Percentiles rank a stretch among this genome's conserved stretches.
Evolutionary conservation across 495 filamentous ascomycete genomes (phyloP).

Genomic region (Amniculicola lignicola): DNA sequence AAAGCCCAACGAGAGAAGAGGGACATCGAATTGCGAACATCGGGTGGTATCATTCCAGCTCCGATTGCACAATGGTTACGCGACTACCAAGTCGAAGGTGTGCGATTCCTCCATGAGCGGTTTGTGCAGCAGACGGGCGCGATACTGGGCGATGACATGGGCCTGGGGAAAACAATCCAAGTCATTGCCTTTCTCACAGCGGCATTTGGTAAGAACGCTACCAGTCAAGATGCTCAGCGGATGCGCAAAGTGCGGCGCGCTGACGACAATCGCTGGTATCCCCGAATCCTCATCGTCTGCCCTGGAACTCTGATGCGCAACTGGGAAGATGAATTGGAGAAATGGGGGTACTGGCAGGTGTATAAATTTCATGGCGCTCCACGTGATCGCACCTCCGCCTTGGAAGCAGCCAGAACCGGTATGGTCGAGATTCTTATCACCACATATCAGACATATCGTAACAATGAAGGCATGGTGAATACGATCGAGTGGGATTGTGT

Average conservation of each 20-base stretch:
- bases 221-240: slow-evolving; percentile 79
- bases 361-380: slow-evolving; percentile 72
- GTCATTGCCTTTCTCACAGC: slow-evolving; percentile 91
- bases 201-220: slow-evolving; percentile 92
- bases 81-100: slow-evolving; percentile 86
- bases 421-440: slow-evolving; percentile 87
- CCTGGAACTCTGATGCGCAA: slow-evolving; percentile 86
- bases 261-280: slow-evolving; percentile 68
- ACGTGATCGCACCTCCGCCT: slow-evolving; percentile 63
- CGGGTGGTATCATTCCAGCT: slow-evolving; percentile 81
- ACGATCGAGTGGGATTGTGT: slow-evolving; percentile 91
- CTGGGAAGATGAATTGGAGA: slow-evolving; percentile 78
- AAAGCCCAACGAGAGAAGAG: slow-evolving; percentile 65
- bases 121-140: slow-evolving; percentile 93
- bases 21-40: slow-evolving; percentile 64
- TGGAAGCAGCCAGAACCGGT: slow-evolving; percentile 71
- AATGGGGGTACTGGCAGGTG: slow-evolving; percentile 95
- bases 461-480: slow-evolving; percentile 72
- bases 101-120: slow-evolving; percentile 77
- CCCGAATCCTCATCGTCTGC: slow-evolving; percentile 79
- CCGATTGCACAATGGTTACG: slow-evolving; percentile 90
- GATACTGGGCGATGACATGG: slow-evolving; percentile 95
- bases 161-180: slow-evolving; percentile 93
- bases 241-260: slow-evolving; percentile 83
- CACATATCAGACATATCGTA: slow-evolving; percentile 84